phyloP scores from a whole-genome alignment of 768 basidiomycete species.

The Boletus pseudopeckii region DNA sequence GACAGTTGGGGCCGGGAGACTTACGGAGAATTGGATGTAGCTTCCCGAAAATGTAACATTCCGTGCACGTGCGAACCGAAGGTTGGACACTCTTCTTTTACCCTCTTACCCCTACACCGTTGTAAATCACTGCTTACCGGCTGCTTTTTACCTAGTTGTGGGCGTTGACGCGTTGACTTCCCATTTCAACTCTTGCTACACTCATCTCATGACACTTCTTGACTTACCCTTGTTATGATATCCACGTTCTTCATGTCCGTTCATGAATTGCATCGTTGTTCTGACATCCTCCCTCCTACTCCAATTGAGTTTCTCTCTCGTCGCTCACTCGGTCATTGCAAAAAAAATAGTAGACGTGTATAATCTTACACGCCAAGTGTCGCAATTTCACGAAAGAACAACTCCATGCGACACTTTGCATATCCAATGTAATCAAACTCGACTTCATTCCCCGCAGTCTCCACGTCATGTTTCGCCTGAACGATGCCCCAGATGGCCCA shows the following conservation, averaged over 20 bases:
- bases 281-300: constrained; percentile 43
- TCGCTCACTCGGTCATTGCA: background rate
- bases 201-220: constrained; percentile 35
- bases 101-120: constrained; percentile 5
- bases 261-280: constrained; percentile 20
- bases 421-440: constrained; percentile 94
- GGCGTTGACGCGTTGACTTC: constrained; percentile 11
- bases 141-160: constrained; percentile 9
- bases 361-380: constrained; percentile 37
- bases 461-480: constrained; percentile 76
- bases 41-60: constrained; percentile 5
- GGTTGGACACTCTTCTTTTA: constrained; percentile 41
- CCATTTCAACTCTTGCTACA: constrained; percentile 24
- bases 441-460: constrained; percentile 45
- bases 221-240: constrained; percentile 37
- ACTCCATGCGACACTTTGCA: constrained; percentile 62
- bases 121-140: constrained; percentile 6
- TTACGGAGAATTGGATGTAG: constrained; percentile 50
- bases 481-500: constrained; percentile 97
- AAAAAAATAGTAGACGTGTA: background rate
- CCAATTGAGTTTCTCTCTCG: constrained; percentile 37
- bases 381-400: constrained; percentile 56
- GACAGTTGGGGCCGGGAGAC: constrained; percentile 46
- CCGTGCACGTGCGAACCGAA: constrained; percentile 17
- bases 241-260: constrained; percentile 40